These are phyloP conservation scores for Coniochaeta pulveracea DNA, from an alignment of 2,329 filamentous ascomycete species.

Conservation along the genomic window DNA sequence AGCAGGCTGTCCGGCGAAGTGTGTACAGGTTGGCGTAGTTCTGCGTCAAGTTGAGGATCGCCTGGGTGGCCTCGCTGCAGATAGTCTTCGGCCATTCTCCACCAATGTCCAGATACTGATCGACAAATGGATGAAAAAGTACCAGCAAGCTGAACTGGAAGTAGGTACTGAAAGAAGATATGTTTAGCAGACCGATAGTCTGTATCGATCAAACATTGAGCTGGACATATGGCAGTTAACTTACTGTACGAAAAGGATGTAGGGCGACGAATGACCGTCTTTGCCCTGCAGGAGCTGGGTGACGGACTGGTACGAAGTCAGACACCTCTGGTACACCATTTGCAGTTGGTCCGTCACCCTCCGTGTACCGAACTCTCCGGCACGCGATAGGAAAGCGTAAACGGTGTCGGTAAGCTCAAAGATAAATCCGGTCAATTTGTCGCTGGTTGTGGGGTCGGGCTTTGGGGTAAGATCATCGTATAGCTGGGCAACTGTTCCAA, in stretches of 20 bases:
- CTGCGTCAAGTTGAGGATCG: slow-evolving; percentile 19
- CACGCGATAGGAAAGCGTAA: slow-evolving; percentile 1
- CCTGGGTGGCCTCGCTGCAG: slow-evolving; percentile 19
- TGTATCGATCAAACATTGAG: not conserved
- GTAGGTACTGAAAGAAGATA: slow-evolving; percentile 4
- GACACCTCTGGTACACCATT: slow-evolving; percentile 4
- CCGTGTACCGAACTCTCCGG: not conserved
- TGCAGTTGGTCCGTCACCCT: not conserved
- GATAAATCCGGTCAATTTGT: slow-evolving; percentile 1
- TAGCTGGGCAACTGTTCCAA: too few species aligned
- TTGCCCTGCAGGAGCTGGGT: not conserved
- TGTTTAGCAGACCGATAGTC: not conserved
- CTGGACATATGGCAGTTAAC: too few species aligned
- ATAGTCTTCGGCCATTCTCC: slow-evolving; percentile 14
- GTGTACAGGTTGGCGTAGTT: slow-evolving; percentile 19
- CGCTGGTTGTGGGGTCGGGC: not conserved
- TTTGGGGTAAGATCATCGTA: too few species aligned
- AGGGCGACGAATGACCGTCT: slow-evolving; percentile 1
- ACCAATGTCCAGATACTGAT: not conserved
- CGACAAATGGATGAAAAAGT: slow-evolving; percentile 5
- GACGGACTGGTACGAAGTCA: slow-evolving; percentile 5
- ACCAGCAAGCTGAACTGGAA: slow-evolving; percentile 6
- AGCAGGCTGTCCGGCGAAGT: slow-evolving; percentile 17
- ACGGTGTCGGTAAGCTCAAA: slow-evolving; percentile 4
- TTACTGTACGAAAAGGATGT: slow-evolving; percentile 6